Evolutionary conservation across 805 yeast species (phyloP).

Genomic region (Suhomyces xylopsoci): DNA sequence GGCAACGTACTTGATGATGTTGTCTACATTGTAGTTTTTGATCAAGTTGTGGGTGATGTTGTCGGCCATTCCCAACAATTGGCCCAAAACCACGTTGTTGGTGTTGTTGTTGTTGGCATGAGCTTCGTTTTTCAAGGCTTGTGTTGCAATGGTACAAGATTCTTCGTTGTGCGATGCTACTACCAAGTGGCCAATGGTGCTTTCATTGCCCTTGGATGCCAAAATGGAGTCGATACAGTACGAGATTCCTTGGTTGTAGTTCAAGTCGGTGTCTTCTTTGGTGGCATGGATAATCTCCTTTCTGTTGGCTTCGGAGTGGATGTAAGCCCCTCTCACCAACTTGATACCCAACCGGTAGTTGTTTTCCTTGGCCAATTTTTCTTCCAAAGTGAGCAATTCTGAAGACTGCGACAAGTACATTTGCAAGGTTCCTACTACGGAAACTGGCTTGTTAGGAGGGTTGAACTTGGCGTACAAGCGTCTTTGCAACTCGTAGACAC

Average conservation of each 20-base stretch:
- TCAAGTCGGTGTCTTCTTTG: constrained; percentile 75
- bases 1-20: constrained; percentile 90
- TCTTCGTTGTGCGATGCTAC: constrained; percentile 87
- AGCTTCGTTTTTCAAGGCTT: constrained; percentile 37
- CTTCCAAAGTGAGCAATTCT: constrained; percentile 59
- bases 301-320: constrained; percentile 82
- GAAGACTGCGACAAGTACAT: constrained; percentile 79
- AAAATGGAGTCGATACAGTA: constrained; percentile 59
- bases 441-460: constrained; percentile 51
- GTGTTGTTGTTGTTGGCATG: constrained; percentile 15
- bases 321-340: constrained; percentile 92
- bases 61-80: constrained; percentile 94
- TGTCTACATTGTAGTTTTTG: constrained; percentile 58
- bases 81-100: constrained; percentile 79
- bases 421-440: constrained; percentile 89
- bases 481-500: constrained; percentile 88
- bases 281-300: constrained; percentile 63
- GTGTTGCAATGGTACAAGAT: constrained; percentile 72
- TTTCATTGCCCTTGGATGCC: constrained; percentile 38
- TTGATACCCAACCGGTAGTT: constrained; percentile 79
- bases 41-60: constrained; percentile 76
- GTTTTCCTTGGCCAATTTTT: constrained; percentile 56
- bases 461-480: constrained; percentile 73
- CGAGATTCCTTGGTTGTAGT: constrained; percentile 69
- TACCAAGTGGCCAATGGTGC: constrained; percentile 70